Evolutionary conservation across 306 rosid species (phyloP).

Genomic region (Cucumis cinereus): DNA sequence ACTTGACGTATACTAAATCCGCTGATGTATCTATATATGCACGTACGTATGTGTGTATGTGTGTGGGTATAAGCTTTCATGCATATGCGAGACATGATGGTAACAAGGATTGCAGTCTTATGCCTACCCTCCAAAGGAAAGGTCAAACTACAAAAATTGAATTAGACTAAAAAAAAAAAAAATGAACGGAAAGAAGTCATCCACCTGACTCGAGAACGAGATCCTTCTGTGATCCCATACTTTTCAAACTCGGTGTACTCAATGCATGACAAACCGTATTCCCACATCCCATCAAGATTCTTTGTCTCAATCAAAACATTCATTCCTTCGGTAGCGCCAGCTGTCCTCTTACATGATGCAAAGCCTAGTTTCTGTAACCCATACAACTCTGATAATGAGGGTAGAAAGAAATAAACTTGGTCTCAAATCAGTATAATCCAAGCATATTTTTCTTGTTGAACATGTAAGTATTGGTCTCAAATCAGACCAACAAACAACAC

Average conservation of each 20-base stretch:
- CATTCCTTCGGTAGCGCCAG: slow-evolving; percentile 90
- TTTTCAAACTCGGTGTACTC: slow-evolving; percentile 92
- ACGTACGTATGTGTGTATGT: too few species aligned
- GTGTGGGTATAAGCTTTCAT: not conserved
- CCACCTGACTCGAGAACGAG: slow-evolving; percentile 43
- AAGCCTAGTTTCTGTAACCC: slow-evolving; percentile 74
- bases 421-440: not conserved
- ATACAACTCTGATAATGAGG: slow-evolving; percentile 7
- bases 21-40: too few species aligned
- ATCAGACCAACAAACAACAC: not conserved
- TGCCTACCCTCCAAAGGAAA: too few species aligned
- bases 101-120: not conserved
- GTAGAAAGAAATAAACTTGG: not conserved
- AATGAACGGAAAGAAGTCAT: slow-evolving; percentile 6
- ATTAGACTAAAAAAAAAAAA: not conserved
- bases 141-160: not conserved
- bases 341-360: slow-evolving; percentile 74
- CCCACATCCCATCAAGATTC: slow-evolving; percentile 66
- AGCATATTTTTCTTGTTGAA: too few species aligned
- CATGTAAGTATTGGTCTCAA: not conserved
- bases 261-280: slow-evolving; percentile 78
- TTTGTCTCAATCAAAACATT: slow-evolving; percentile 81
- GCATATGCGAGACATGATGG: not conserved
- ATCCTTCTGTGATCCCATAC: slow-evolving; percentile 52
- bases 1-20: too few species aligned